Conservation (phyloP, 2,329 filamentous ascomycete species). For the Verticillium dahliae region DNA sequence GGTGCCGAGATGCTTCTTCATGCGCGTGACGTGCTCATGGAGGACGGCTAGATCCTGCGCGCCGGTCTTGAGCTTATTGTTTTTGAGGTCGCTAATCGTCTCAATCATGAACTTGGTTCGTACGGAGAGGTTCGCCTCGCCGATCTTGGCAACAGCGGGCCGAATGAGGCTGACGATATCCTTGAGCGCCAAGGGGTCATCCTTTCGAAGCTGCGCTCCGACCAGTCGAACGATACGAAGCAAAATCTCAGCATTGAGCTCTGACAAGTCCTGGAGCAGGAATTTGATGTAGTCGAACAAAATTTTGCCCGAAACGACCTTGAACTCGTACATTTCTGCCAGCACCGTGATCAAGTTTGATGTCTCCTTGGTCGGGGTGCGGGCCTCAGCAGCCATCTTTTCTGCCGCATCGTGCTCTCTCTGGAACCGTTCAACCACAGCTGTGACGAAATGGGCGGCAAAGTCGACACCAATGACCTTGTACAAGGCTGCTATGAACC, state of each 20-base stretch:
- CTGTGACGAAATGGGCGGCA: constrained; percentile 78
- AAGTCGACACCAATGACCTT: constrained; percentile 84
- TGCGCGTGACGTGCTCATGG: constrained; percentile 76
- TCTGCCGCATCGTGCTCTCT: constrained; percentile 47
- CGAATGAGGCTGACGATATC: constrained; percentile 80
- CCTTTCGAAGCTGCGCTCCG: constrained; percentile 76
- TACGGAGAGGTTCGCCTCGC: constrained; percentile 68
- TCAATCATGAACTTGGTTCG: constrained; percentile 98
- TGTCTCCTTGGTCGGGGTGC: constrained; percentile 46
- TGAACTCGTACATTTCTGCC: constrained; percentile 86
- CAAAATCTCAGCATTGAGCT: constrained; percentile 82
- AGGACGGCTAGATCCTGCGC: constrained; percentile 64
- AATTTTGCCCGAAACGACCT: constrained; percentile 74
- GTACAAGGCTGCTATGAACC: constrained; percentile 83
- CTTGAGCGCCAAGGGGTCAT: constrained; percentile 82
- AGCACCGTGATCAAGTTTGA: constrained; percentile 78
- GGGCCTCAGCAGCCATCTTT: constrained; percentile 21
- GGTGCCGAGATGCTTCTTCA: constrained; percentile 81
- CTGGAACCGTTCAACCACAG: constrained; percentile 69
- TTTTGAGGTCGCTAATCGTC: constrained; percentile 89
- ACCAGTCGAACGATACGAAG: constrained; percentile 77
- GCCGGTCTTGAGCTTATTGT: constrained; percentile 79
- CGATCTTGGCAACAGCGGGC: constrained; percentile 59
- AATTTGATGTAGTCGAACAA: constrained; percentile 87
- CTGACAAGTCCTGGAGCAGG: constrained; percentile 68